Conservation (phyloP, 345 rosid genomes). For the Citrus unshiu region DNA sequence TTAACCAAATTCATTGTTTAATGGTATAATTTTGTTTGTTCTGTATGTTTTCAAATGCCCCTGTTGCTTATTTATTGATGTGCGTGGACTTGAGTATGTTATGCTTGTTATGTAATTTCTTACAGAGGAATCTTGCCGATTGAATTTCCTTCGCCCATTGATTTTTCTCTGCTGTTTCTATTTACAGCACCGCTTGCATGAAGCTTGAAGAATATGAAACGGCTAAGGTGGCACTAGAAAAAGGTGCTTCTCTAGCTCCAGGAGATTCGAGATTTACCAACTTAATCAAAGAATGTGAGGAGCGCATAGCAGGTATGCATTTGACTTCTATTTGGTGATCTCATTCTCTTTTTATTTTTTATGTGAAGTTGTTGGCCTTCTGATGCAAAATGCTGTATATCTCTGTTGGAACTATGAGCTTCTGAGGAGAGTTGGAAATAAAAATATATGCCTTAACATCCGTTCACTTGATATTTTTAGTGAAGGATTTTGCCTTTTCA, state of each 20-base stretch:
- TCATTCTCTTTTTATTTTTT: background rate
- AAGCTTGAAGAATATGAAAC: slow-evolving; percentile 86
- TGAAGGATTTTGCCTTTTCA: background rate
- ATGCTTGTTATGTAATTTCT: background rate
- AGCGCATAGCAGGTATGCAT: slow-evolving; percentile 51
- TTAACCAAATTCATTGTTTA: background rate
- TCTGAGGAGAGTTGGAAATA: background rate
- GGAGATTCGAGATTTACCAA: slow-evolving; percentile 58
- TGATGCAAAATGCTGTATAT: background rate
- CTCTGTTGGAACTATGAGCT: background rate
- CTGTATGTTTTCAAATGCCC: background rate
- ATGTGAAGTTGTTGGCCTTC: background rate
- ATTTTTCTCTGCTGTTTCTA: background rate
- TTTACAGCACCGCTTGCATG: slow-evolving; percentile 71
- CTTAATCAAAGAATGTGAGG: slow-evolving; percentile 68
- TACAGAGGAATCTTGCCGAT: background rate
- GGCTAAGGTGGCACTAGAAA: slow-evolving; percentile 78
- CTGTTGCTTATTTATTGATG: background rate
- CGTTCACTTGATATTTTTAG: background rate
- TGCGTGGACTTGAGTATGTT: background rate
- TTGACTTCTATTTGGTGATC: background rate
- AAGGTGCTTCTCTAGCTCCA: slow-evolving; percentile 57
- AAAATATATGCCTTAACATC: background rate
- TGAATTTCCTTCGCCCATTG: background rate
- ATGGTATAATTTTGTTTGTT: background rate